Evolutionary conservation across 345 rosid species (phyloP).

Genomic region (Salix koriyanagi): DNA sequence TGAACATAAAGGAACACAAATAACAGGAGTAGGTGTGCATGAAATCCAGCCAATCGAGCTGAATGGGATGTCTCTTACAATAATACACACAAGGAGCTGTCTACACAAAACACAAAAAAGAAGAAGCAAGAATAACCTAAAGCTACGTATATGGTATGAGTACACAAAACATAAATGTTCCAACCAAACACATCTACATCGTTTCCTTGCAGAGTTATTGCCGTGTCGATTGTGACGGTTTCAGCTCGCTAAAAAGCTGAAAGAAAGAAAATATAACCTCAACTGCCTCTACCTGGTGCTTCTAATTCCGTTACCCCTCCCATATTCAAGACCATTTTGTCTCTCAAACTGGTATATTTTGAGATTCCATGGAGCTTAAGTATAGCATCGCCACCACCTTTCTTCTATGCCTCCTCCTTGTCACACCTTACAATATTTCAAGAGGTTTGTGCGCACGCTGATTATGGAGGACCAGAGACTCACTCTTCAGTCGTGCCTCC

Average conservation of each 20-base stretch:
- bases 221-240: constrained; percentile 28
- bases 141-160: constrained; percentile 10
- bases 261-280: not conserved
- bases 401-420: constrained; percentile 28
- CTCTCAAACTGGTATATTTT: not conserved
- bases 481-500: constrained; percentile 41
- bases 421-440: constrained; percentile 13
- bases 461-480: constrained; percentile 56
- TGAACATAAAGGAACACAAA: not conserved
- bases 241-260: constrained; percentile 6
- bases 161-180: constrained; percentile 23
- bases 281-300: not conserved
- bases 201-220: constrained; percentile 20
- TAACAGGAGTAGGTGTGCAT: constrained; percentile 3
- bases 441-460: constrained; percentile 15
- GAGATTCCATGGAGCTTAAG: constrained; percentile 29
- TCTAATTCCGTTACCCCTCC: not conserved
- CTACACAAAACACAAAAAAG: not conserved
- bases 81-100: constrained; percentile 38
- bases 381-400: constrained; percentile 5
- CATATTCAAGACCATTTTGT: not conserved
- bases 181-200: constrained; percentile 23
- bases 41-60: constrained; percentile 7
- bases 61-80: constrained; percentile 29
- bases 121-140: not conserved